Base-by-base conservation (phyloP, 1,284 basidiomycete species). In the Tilletia indica region DNA sequence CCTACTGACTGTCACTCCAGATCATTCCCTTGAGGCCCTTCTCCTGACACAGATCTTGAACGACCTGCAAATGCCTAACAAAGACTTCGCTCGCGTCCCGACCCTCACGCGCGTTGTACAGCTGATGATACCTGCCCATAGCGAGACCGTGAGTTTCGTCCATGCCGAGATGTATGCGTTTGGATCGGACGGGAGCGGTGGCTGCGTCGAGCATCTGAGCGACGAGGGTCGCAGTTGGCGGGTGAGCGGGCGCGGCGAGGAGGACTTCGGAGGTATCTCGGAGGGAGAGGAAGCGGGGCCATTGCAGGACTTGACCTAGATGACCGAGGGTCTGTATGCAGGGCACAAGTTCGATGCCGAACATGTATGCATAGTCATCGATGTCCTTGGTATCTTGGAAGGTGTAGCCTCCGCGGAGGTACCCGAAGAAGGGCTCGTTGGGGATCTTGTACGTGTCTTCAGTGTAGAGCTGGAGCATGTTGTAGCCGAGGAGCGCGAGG, bases 281-380 rank as follows among this genome's bases (percentile, higher is more conserved):
- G 54, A 85, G 69, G 11, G 74, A 76, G 1, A 82, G 75, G 70
- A 80, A 85, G 19, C 80, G 75, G 0, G 85, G 84, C 85, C 85
- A 85, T 68, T 85, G 85, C 2, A 85, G 78, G 78, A 85, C 84
- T 75, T 85, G 85, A 0, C 85, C 85, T 12, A 85, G 75, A 71
- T 85, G 85, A 1, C 85, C 85, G 11, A 85, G 73, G 1, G 85
- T 85, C 73, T 85, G 85, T 34, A 85, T 81, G 67, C 80, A 81
- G 5, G 80, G 80, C 14, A 81, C 78, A 9, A 78, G 74, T 68
- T 81, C 80, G 38, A 81, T 80, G 31, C 80, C 80, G 11, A 81
- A 69, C 12, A 16, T 11, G 21, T 67, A 67, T 0, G 80, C 79
- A 51, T 85, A 85, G 64, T 85, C 81, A 70, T 85, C 85, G 63